These are phyloP conservation scores for Metarhizium brunneum DNA, from an alignment of 2,329 filamentous ascomycete genomes.

Conservation along the genomic window DNA sequence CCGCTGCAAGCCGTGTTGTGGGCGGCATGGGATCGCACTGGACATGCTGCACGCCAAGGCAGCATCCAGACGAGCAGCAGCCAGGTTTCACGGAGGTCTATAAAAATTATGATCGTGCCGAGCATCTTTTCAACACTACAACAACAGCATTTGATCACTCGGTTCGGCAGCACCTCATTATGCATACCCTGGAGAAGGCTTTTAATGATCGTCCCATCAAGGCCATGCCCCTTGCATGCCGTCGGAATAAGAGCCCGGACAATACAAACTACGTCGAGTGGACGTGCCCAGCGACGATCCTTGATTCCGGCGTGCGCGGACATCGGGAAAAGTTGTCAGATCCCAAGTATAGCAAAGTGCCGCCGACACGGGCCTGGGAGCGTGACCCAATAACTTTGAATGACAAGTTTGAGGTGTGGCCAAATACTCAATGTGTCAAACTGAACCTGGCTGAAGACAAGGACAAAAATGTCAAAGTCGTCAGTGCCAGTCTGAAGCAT, in stretches of 20 bases:
- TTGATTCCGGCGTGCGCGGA: background rate
- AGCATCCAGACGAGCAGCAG: background rate
- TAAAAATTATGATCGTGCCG: background rate
- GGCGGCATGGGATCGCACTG: background rate
- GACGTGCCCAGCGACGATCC: background rate
- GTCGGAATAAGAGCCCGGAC: background rate
- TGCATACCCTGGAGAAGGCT: background rate
- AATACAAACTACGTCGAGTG: background rate
- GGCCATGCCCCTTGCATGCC: background rate
- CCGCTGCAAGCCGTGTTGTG: background rate
- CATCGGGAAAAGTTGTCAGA: background rate
- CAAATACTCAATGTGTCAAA: background rate
- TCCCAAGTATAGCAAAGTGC: background rate
- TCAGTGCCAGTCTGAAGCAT: background rate
- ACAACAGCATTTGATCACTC: background rate
- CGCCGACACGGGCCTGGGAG: too few relatives aligned
- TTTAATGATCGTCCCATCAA: background rate
- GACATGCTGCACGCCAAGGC: background rate
- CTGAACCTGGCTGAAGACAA: background rate
- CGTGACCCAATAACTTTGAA: too few relatives aligned
- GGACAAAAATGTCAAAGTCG: background rate
- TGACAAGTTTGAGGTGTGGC: background rate
- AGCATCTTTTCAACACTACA: background rate
- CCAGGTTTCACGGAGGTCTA: background rate
- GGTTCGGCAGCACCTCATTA: background rate